These are phyloP conservation scores for Tuctoria greenei DNA, from an alignment of 176 grass and related monocot genomes.

Conservation along the genomic window DNA sequence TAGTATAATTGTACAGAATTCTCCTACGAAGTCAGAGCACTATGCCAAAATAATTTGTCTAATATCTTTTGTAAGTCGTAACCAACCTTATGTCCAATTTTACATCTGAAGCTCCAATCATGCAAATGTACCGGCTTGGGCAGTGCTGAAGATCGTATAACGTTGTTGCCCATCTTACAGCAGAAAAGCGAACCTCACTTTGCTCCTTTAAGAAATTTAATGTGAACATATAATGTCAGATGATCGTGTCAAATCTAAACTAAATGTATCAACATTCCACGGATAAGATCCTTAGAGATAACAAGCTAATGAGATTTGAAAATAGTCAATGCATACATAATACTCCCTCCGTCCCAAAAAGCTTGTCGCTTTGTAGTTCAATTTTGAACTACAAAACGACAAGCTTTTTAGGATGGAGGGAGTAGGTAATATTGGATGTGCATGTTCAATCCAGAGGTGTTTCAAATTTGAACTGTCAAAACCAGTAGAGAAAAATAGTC, in stretches of 20 bases:
- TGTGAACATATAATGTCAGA: slow-evolving; percentile 32
- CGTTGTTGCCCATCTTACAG: slow-evolving; percentile 84
- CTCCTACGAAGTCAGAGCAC: slow-evolving; percentile 2
- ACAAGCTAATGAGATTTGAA: slow-evolving; percentile 4
- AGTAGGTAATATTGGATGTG: not conserved
- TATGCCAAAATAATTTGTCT: slow-evolving; percentile 9
- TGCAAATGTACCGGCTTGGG: slow-evolving; percentile 94
- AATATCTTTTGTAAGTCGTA: slow-evolving; percentile 21
- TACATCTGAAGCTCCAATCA: slow-evolving; percentile 81
- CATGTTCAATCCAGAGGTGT: slow-evolving; percentile 12
- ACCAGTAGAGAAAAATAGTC: slow-evolving; percentile 9
- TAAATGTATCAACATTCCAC: slow-evolving; percentile 1
- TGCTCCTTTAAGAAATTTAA: slow-evolving; percentile 69
- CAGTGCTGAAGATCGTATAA: slow-evolving; percentile 73
- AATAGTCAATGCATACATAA: not conserved
- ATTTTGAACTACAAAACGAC: too few relatives aligned
- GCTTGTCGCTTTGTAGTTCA: too few relatives aligned
- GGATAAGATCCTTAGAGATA: slow-evolving; percentile 21
- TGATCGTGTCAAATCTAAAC: slow-evolving; percentile 29
- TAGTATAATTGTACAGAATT: slow-evolving; percentile 20
- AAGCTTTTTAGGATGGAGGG: too few relatives aligned
- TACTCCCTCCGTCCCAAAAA: too few relatives aligned
- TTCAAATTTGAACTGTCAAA: slow-evolving; percentile 5
- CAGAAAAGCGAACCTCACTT: slow-evolving; percentile 90
- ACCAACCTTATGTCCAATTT: slow-evolving; percentile 91